A percentile compares a stretch with the other conserved stretches of the same genome.
These are phyloP conservation scores for Gaultheria prostrata DNA, from an alignment of 148 eudicot genomes.

Conservation along the genomic window DNA sequence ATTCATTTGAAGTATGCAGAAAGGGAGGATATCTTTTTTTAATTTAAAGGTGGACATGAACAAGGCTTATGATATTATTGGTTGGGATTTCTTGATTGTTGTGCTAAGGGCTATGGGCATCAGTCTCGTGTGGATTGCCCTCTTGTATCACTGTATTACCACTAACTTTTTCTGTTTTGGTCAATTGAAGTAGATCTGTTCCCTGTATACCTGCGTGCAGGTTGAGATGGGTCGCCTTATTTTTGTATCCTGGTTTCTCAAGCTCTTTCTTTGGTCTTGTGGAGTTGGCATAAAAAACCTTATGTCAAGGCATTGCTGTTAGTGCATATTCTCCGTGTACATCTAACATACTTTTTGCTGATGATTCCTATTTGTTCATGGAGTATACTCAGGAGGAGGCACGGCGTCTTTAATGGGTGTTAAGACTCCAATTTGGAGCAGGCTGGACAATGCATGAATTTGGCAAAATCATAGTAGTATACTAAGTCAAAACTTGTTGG, in stretches of 20 bases:
- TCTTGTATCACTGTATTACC: not conserved
- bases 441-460: too few species aligned
- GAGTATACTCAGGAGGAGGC: not conserved
- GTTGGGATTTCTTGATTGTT: not conserved
- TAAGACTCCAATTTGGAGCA: not conserved
- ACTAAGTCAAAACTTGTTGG: not conserved
- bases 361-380: not conserved
- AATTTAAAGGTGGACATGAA: not conserved
- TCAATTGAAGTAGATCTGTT: not conserved
- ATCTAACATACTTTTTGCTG: not conserved
- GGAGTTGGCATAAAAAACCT: not conserved
- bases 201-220: not conserved
- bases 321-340: not conserved
- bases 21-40: too few species aligned
- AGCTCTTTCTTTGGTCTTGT: not conserved
- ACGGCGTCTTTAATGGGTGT: not conserved
- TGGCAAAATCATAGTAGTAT: not conserved
- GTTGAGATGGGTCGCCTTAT: not conserved
- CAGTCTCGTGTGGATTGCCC: not conserved
- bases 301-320: not conserved
- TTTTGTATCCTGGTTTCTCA: too few species aligned
- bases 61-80: not conserved
- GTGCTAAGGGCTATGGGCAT: not conserved
- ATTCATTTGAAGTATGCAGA: too few species aligned
- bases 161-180: not conserved